phyloP scores from a whole-genome alignment of 768 basidiomycete species.

The Boletus edulis region DNA sequence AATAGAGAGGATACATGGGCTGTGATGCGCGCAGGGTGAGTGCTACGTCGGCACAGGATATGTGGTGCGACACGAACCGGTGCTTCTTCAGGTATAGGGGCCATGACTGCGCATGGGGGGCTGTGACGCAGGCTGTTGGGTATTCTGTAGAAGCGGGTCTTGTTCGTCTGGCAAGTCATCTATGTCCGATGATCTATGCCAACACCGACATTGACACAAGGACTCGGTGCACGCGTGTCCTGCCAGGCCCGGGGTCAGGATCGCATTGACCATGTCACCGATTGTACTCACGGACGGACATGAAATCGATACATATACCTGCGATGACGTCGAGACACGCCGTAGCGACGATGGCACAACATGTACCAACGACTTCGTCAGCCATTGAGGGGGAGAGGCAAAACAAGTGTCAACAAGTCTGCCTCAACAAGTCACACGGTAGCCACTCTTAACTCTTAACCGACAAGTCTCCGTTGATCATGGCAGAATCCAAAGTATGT shows the following conservation, averaged over 20 bases:
- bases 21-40: too few species aligned
- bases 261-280: not conserved
- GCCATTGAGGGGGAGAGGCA: not conserved
- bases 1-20: too few species aligned
- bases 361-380: conserved; percentile 19
- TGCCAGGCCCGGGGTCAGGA: not conserved
- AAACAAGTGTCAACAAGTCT: not conserved
- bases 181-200: not conserved
- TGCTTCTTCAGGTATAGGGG: not conserved
- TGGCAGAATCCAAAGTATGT: conserved; percentile 22
- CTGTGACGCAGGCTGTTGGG: conserved; percentile 21
- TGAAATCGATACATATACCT: conserved; percentile 24
- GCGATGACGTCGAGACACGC: conserved; percentile 23
- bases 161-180: conserved; percentile 19
- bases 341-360: conserved; percentile 14
- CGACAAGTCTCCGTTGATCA: not conserved
- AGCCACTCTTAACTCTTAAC: too few species aligned
- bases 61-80: too few species aligned
- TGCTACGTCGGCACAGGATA: too few species aligned
- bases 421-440: too few species aligned
- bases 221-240: conserved; percentile 25
- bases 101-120: conserved; percentile 21
- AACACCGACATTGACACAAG: conserved; percentile 14
- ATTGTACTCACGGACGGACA: conserved; percentile 20
- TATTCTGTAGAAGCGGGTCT: conserved; percentile 18